Percentiles rank a stretch among this genome's conserved stretches.
Conservation (phyloP, 2,329 filamentous ascomycete species). For the Cladophialophora exuberans region DNA sequence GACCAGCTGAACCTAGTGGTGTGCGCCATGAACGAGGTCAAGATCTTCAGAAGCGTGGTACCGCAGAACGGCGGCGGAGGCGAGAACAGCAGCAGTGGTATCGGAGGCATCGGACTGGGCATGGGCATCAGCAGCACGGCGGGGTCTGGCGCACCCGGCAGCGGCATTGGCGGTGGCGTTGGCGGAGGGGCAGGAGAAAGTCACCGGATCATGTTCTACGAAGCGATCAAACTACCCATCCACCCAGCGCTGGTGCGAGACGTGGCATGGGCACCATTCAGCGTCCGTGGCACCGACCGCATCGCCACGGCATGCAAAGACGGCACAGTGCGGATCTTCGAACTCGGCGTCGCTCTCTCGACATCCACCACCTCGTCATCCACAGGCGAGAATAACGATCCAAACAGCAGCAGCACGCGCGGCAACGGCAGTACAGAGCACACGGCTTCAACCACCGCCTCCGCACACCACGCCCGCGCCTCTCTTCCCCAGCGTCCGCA, state of each 20-base stretch:
- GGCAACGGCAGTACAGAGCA: slow-evolving; percentile 1
- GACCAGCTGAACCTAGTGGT: slow-evolving; percentile 82
- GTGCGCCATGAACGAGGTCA: slow-evolving; percentile 80
- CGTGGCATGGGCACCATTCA: slow-evolving; percentile 78
- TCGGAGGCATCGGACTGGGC: slow-evolving; percentile 44
- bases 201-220: slow-evolving; percentile 73
- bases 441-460: background rate
- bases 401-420: slow-evolving; percentile 1
- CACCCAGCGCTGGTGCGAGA: slow-evolving; percentile 74
- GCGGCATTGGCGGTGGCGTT: slow-evolving; percentile 3
- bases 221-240: slow-evolving; percentile 73
- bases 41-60: slow-evolving; percentile 73
- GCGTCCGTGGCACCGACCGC: slow-evolving; percentile 85
- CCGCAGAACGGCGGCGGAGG: slow-evolving; percentile 39
- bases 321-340: slow-evolving; percentile 85
- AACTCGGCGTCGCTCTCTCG: slow-evolving; percentile 60
- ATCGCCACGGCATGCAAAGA: slow-evolving; percentile 93
- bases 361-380: too few species aligned
- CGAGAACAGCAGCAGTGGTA: slow-evolving; percentile 2
- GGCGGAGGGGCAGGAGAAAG: slow-evolving; percentile 45
- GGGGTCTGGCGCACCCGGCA: too few species aligned
- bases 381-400: too few species aligned
- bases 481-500: slow-evolving; percentile 14
- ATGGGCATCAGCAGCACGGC: slow-evolving; percentile 1
- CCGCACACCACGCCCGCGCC: background rate